phyloP scores from a whole-genome alignment of 2,329 filamentous ascomycete genomes.

The Huntiella bhutanensis region DNA sequence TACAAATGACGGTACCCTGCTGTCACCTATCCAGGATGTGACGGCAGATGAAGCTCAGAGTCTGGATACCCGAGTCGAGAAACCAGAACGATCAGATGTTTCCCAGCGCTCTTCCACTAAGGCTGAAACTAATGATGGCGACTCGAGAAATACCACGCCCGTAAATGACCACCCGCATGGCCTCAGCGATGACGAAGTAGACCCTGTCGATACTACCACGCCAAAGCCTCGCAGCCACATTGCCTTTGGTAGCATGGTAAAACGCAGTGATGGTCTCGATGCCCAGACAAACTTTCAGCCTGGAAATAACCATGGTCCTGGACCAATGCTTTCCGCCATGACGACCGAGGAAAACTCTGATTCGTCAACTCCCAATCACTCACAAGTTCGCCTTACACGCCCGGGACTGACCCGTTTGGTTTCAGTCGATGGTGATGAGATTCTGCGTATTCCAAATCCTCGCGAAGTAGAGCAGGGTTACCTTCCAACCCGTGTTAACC shows the following conservation, averaged over 20 bases:
- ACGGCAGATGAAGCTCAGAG: conserved; percentile 20
- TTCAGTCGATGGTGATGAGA: conserved; percentile 53
- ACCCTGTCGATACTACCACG: conserved; percentile 1
- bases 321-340: conserved; percentile 12
- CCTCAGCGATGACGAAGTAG: not conserved
- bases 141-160: conserved; percentile 3
- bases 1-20: conserved; percentile 37
- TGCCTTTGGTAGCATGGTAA: conserved; percentile 50
- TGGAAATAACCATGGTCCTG: conserved; percentile 3
- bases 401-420: conserved; percentile 19
- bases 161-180: conserved; percentile 3
- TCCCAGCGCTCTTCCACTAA: conserved; percentile 4
- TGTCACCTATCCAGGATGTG: conserved; percentile 8
- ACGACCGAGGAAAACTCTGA: conserved; percentile 18
- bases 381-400: conserved; percentile 2
- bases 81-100: conserved; percentile 9
- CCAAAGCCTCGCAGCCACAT: conserved; percentile 22
- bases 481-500: conserved; percentile 36
- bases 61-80: conserved; percentile 16
- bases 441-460: conserved; percentile 78
- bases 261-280: conserved; percentile 34
- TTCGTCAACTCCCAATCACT: conserved; percentile 24
- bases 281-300: conserved; percentile 10
- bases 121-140: conserved; percentile 2
- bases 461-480: conserved; percentile 74